Evolutionary conservation across 371 early-diverging fungal genomes (phyloP), one percentile per base, ranked within the genome.

Genomic region (Choanephora cucurbitarum): DNA sequence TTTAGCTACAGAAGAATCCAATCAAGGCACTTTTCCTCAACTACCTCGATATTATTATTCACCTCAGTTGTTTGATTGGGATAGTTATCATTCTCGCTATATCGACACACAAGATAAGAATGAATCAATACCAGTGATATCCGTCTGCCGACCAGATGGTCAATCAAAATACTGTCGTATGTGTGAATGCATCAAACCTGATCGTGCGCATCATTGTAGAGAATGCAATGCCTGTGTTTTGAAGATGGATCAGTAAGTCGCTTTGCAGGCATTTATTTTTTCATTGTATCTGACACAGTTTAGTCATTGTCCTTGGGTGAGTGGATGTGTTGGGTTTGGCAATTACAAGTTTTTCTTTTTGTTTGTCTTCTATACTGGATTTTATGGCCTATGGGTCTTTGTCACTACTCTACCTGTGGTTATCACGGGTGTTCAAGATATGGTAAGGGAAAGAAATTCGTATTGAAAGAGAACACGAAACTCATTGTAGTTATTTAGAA

Each of bases 221-320:
- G 83, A 82, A 39, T 86, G 87, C 65, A 81, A 81, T 54, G 57
- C 69, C 42, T 86, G 87, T 57, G 79, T 84, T 4, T 52, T 84
- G 31, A 80, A 73, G 59, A 84, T 86, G 81, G 87, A 86, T 56
- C 87, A 86, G 84, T 84, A 74, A 55, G 79, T 70, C 31, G n/a
- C n/a, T n/a, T n/a, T n/a, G n/a, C n/a, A n/a, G n/a, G n/a, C n/a
- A n/a, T n/a, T 47, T 43, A 21, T 42, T 39, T 21, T 15, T 1
- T 44, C 24, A 17, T 28, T 49, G 5, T 28, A 28, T 15, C 37
- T 52, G 24, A 21, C n/a, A 14, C 23, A 21, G 50, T 10, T 7
- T 67, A 84, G 84, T 55, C 85, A 86, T 64, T 84, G 85, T 57
- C 85, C 85, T 39, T 86, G 85, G 87, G 73, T 84, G 8, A 60